Percentiles rank a stretch among this genome's conserved stretches.
Conservation (phyloP, 2,329 filamentous ascomycete species). For the Colletotrichum noveboracense region DNA sequence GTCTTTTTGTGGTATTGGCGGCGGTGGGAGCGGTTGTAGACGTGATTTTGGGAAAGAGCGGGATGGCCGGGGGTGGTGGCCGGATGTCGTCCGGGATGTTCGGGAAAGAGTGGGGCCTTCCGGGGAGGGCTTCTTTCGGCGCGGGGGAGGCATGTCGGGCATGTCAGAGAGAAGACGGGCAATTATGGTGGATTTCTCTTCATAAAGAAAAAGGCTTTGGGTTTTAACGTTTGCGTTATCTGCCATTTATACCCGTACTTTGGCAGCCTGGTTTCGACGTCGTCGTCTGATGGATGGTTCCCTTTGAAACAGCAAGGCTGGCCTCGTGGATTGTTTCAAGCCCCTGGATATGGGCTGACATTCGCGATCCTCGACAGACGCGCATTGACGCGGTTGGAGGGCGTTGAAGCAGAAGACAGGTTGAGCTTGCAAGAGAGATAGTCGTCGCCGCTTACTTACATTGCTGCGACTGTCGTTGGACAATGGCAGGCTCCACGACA, state of each 20-base stretch:
- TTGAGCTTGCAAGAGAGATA: background rate
- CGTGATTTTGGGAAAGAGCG: background rate
- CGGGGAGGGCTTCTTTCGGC: fast-evolving
- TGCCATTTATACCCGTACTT: background rate
- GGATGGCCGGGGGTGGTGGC: background rate
- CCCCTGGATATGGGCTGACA: background rate
- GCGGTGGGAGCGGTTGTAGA: background rate
- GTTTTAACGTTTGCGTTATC: background rate
- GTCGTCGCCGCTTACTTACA: background rate
- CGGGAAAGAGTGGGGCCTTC: background rate
- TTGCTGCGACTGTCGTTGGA: background rate
- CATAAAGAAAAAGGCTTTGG: background rate
- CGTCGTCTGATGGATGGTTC: background rate
- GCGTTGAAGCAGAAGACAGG: background rate
- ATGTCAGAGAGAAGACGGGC: background rate
- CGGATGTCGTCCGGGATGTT: background rate
- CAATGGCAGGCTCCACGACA: fast-evolving
- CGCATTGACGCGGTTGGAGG: background rate
- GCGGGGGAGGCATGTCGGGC: background rate
- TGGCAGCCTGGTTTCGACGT: background rate
- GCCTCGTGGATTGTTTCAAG: background rate
- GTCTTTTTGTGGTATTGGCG: background rate
- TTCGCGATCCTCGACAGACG: background rate
- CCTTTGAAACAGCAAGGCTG: background rate
- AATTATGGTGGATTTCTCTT: background rate